Percentiles rank a stretch among this genome's conserved stretches.
Evolutionary conservation across 371 early-diverging fungal species (phyloP).

Genomic region (Saksenaea oblongispora): DNA sequence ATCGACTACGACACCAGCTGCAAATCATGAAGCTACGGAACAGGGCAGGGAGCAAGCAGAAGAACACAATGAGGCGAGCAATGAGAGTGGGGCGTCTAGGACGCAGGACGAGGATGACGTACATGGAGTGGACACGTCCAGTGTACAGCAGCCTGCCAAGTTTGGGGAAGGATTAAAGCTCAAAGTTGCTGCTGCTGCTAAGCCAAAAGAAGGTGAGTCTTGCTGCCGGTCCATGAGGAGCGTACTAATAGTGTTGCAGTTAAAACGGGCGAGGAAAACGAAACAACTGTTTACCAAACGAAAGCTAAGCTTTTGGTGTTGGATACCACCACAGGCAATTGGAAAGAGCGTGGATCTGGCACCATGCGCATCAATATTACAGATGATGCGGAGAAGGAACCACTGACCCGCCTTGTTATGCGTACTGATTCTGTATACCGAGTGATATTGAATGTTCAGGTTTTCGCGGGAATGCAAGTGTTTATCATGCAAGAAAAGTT

Average conservation of each 20-base stretch:
- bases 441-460: conserved; percentile 56
- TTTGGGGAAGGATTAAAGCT: conserved; percentile 32
- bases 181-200: conserved; percentile 31
- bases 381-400: conserved; percentile 16
- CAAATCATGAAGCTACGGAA: neutral
- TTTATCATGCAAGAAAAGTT: conserved; percentile 57
- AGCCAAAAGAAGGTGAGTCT: conserved; percentile 25
- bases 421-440: conserved; percentile 62
- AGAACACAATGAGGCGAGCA: conserved; percentile 3
- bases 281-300: conserved; percentile 42
- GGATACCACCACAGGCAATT: conserved; percentile 30
- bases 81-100: conserved; percentile 5
- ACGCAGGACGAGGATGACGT: conserved; percentile 1
- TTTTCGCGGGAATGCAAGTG: conserved; percentile 59
- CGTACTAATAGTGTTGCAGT: conserved; percentile 17
- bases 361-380: conserved; percentile 44
- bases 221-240: neutral
- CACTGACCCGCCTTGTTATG: conserved; percentile 58
- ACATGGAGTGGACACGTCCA: conserved; percentile 1
- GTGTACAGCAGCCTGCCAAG: conserved; percentile 1
- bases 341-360: conserved; percentile 56
- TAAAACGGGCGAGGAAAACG: conserved; percentile 55
- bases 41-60: neutral
- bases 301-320: conserved; percentile 49
- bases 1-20: conserved; percentile 4